Conservation (phyloP, 495 filamentous ascomycete species). For the Ramalina intermedia region DNA sequence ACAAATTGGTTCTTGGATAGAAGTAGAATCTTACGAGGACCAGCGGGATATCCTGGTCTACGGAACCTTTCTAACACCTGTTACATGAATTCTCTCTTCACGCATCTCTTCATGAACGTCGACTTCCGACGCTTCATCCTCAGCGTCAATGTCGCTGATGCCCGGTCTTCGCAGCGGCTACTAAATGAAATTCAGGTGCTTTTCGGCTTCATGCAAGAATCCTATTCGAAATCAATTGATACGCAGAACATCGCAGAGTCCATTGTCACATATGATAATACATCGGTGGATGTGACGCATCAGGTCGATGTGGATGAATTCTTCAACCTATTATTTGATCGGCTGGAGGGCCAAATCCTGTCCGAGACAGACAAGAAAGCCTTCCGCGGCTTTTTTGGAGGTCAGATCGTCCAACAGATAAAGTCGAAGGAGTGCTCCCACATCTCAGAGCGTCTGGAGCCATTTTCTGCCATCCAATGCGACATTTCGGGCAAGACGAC, state of each 20-base stretch:
- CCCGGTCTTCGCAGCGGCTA: constrained; percentile 43
- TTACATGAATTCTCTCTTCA: constrained; percentile 91
- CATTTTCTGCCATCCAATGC: constrained; percentile 91
- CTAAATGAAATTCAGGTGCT: constrained; percentile 65
- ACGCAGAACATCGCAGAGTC: constrained; percentile 56
- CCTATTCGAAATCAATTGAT: constrained; percentile 54
- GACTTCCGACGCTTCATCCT: constrained; percentile 79
- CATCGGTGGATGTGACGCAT: constrained; percentile 67
- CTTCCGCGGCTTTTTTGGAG: constrained; percentile 79
- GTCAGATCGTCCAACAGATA: constrained; percentile 86
- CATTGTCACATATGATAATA: constrained; percentile 72
- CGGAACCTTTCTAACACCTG: constrained; percentile 91
- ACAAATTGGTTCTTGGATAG: constrained; percentile 47
- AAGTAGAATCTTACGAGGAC: constrained; percentile 51
- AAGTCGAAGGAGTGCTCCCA: constrained; percentile 89
- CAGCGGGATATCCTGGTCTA: constrained; percentile 69
- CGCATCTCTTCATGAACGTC: constrained; percentile 94
- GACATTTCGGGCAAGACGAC: constrained; percentile 87
- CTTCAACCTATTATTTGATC: constrained; percentile 83
- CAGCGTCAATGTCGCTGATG: constrained; percentile 40
- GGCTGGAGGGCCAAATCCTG: constrained; percentile 74
- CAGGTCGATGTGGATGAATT: constrained; percentile 99
- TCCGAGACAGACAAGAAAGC: constrained; percentile 50
- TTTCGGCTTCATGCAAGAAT: constrained; percentile 78
- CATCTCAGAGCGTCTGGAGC: constrained; percentile 78